Evolutionary conservation across 371 early-diverging fungal genomes (phyloP).

Genomic region (Syncephalis plumigaleata): DNA sequence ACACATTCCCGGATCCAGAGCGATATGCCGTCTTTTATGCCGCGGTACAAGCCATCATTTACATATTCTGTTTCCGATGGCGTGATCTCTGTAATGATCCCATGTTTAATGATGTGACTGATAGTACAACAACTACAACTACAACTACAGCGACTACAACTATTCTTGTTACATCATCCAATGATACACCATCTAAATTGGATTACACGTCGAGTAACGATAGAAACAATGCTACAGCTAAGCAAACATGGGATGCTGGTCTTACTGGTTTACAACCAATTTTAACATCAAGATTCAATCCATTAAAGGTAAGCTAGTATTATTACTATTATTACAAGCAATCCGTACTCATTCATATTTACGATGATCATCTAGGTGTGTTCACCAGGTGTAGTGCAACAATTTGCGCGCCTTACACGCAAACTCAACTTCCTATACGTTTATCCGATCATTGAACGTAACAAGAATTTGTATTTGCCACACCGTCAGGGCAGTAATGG

Average conservation of each 20-base stretch:
- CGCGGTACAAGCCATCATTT: slow-evolving; percentile 75
- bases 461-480: slow-evolving; percentile 26
- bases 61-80: slow-evolving; percentile 92
- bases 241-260: slow-evolving; percentile 29
- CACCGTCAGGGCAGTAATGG: slow-evolving; percentile 1
- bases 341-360: background rate
- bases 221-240: too few relatives aligned
- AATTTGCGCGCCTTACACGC: slow-evolving; percentile 69
- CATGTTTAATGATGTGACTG: background rate
- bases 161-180: too few relatives aligned
- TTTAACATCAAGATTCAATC: slow-evolving; percentile 66
- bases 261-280: slow-evolving; percentile 48
- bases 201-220: too few relatives aligned
- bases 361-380: slow-evolving; percentile 43
- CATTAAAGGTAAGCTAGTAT: slow-evolving; percentile 37
- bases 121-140: background rate
- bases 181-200: too few relatives aligned
- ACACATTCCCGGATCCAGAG: slow-evolving; percentile 23
- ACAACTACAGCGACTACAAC: background rate
- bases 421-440: slow-evolving; percentile 71
- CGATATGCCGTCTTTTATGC: slow-evolving; percentile 68
- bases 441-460: slow-evolving; percentile 54
- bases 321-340: background rate
- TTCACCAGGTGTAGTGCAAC: slow-evolving; percentile 54
- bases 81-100: slow-evolving; percentile 33